Conservation (phyloP, 2,329 filamentous ascomycete species). For the Alternaria novae-zelandiae region DNA sequence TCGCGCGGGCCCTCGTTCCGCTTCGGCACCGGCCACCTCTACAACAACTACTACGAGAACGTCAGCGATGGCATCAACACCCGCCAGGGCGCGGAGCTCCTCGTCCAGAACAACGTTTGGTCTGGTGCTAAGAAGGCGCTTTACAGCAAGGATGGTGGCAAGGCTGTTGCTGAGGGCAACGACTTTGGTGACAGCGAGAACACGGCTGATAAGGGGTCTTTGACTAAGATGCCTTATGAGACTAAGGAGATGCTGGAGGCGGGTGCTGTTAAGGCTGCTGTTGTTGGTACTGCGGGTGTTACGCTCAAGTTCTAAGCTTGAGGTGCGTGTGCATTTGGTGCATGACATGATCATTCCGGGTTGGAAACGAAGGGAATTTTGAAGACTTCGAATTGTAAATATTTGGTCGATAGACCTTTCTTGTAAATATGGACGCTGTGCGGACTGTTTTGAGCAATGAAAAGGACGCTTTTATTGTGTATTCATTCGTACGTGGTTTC, state of each 20-base stretch:
- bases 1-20: constrained; percentile 68
- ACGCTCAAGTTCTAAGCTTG: constrained; percentile 35
- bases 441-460: constrained; percentile 3
- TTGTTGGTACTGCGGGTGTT: constrained; percentile 49
- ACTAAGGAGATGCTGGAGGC: constrained; percentile 42
- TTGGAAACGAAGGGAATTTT: neutral
- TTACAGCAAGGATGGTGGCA: constrained; percentile 44
- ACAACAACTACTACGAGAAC: constrained; percentile 58
- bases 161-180: constrained; percentile 47
- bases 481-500: neutral
- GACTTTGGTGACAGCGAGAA: constrained; percentile 47
- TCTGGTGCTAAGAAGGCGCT: constrained; percentile 42
- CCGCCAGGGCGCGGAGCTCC: constrained; percentile 51
- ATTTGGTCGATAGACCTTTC: neutral
- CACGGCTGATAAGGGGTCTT: constrained; percentile 40
- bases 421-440: constrained; percentile 13
- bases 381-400: neutral
- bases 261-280: constrained; percentile 45
- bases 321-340: neutral
- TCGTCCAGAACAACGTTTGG: constrained; percentile 53
- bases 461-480: neutral
- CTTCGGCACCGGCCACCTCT: constrained; percentile 70
- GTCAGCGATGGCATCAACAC: constrained; percentile 52
- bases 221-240: constrained; percentile 45
- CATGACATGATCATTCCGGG: neutral